phyloP scores from a whole-genome alignment of 2,329 filamentous ascomycete species.

The Tolypocladium amazonense region DNA sequence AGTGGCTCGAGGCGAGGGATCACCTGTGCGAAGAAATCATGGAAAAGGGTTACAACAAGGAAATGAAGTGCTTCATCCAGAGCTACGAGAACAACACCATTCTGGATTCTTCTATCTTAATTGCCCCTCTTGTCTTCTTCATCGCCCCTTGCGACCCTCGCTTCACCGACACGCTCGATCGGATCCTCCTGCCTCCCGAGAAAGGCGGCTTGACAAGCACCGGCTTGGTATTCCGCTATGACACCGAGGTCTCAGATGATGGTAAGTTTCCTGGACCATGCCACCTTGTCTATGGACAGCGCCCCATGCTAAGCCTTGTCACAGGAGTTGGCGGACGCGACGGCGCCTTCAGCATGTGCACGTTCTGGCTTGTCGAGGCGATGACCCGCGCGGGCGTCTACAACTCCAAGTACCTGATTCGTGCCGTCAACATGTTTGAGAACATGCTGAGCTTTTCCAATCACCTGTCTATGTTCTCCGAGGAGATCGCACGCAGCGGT shows the following conservation, averaged over 20 bases:
- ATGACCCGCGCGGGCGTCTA: slow-evolving; percentile 58
- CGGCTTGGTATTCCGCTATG: slow-evolving; percentile 66
- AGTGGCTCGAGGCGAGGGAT: slow-evolving; percentile 59
- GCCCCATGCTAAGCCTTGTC: not conserved
- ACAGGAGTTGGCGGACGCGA: slow-evolving; percentile 62
- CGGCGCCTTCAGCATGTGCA: slow-evolving; percentile 73
- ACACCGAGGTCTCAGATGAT: slow-evolving; percentile 58
- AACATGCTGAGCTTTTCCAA: slow-evolving; percentile 70
- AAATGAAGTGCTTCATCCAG: slow-evolving; percentile 61
- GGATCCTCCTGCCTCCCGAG: slow-evolving; percentile 60
- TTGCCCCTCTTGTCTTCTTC: slow-evolving; percentile 72
- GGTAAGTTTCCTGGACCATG: slow-evolving; percentile 29
- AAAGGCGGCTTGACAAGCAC: slow-evolving; percentile 67
- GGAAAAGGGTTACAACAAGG: slow-evolving; percentile 62
- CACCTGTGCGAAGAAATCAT: slow-evolving; percentile 65
- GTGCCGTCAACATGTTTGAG: slow-evolving; percentile 61
- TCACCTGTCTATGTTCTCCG: slow-evolving; percentile 68
- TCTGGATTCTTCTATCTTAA: slow-evolving; percentile 64
- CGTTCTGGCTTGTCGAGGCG: slow-evolving; percentile 73
- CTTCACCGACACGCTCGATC: slow-evolving; percentile 61
- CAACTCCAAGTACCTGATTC: slow-evolving; percentile 51
- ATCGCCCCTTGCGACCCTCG: slow-evolving; percentile 67
- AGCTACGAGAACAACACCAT: slow-evolving; percentile 63
- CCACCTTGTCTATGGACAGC: slow-evolving; percentile 6
- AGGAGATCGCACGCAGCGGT: slow-evolving; percentile 64